Evolutionary conservation across 2,329 filamentous ascomycete genomes (phyloP), one percentile per base, ranked within the genome.

Genomic region (Nigrospora oryzae): DNA sequence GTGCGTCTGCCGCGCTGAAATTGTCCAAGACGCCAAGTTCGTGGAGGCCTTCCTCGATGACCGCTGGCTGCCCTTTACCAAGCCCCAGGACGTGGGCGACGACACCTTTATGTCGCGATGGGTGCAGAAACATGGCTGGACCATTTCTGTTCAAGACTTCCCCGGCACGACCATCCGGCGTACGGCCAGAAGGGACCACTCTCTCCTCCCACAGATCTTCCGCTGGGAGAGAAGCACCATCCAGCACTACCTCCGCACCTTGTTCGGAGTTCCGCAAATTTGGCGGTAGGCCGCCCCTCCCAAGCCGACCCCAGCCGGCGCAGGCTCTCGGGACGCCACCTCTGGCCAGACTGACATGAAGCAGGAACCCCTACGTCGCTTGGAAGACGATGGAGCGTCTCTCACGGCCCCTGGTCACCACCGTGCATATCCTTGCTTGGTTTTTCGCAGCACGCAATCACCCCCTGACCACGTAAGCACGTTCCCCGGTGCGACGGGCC

Each of bases 101-200:
- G 44, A 51, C 33, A 45, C 41, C 42, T 46, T 42, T 33, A 36
- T 46, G n/a, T 45, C 49, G 12, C 47, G 45, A 17, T 51, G 49
- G 47, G 12, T 45, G 17, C 44, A 44, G 33, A 12, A 16, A 0
- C 31, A 39, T 13, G 36, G 33, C 39, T 51, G 47, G 47, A 39
- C 28, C 32, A 40, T 49, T 16, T 36, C 36, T 19, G 5, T 46
- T 8, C 49, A 51, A 38, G 39, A 17, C 34, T 30, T 32, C 4
- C 42, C 44, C 3, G 23, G 43, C 40, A 45, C 43, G 17, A 39
- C 33, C 3, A 32, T 49, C 17, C 17, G n/a, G 6, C 42, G 47
- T 17, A 47, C 47, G 2, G 39, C 46, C 15, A 42, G 41, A 31
- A 17, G 30, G 11, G 38, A 16, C 11, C 33, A 23, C 14, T 42